phyloP scores from a whole-genome alignment of 441 rosid species.

The Raphanus hybrid region DNA sequence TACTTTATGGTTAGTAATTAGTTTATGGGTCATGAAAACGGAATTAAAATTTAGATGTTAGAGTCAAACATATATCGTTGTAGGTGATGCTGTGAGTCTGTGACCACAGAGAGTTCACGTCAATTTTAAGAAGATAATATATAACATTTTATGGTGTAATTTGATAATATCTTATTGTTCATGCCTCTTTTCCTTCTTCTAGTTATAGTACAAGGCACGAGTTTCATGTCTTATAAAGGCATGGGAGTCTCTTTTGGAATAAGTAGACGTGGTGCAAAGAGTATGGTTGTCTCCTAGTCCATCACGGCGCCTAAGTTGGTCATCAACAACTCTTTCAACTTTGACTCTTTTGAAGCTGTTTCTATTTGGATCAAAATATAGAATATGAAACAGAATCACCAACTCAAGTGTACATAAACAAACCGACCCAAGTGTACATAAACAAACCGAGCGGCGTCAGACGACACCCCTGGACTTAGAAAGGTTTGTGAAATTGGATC shows the following conservation, averaged over 20 bases:
- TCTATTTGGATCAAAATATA: not conserved
- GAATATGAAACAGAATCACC: not conserved
- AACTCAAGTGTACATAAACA: too few species aligned
- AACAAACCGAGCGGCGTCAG: not conserved
- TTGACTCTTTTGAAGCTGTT: not conserved
- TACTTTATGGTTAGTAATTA: not conserved
- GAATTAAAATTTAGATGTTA: not conserved
- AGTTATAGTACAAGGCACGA: not conserved
- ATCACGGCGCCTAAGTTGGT: conserved; percentile 1
- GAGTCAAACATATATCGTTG: conserved; percentile 14
- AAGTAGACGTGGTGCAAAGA: not conserved
- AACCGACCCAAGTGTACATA: too few species aligned
- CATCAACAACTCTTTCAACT: not conserved
- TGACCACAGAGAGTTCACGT: not conserved
- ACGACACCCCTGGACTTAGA: too few species aligned
- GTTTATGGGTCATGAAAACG: conserved; percentile 9
- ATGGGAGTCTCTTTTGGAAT: not conserved
- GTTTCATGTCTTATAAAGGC: conserved; percentile 8
- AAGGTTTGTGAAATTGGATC: not conserved
- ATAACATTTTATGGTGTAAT: not conserved
- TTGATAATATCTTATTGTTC: not conserved
- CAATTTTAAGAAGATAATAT: not conserved
- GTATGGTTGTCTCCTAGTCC: conserved; percentile 3
- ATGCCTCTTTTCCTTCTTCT: not conserved
- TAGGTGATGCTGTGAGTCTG: not conserved